Percentiles rank a stretch among this genome's conserved stretches.
Evolutionary conservation across 768 basidiomycete genomes (phyloP).

Genomic region (Leccinum ochraceum): DNA sequence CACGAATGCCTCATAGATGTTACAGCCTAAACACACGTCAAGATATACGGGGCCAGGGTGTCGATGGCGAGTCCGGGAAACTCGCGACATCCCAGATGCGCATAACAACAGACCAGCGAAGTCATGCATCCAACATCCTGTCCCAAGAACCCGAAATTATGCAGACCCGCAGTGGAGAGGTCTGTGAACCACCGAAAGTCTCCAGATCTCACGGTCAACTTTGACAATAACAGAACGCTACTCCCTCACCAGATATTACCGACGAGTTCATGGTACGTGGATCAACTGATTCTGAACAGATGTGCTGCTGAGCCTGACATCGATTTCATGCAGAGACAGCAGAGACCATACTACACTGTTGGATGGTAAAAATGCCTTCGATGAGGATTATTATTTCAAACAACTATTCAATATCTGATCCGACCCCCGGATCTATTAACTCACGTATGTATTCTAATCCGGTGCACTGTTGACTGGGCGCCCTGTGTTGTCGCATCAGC

Average conservation of each 20-base stretch:
- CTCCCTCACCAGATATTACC: neutral
- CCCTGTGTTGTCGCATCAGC: conserved; percentile 5
- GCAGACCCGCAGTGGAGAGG: conserved; percentile 4
- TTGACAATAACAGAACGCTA: conserved; percentile 1
- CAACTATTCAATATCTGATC: neutral
- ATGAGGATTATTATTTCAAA: neutral
- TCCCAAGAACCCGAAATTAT: conserved; percentile 1
- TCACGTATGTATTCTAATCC: neutral
- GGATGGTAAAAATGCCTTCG: conserved; percentile 9
- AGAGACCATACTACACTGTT: conserved; percentile 8
- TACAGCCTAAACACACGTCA: conserved; percentile 62
- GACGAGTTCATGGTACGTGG: conserved; percentile 9
- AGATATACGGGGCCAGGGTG: conserved; percentile 52
- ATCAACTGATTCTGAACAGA: neutral
- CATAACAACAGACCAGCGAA: neutral
- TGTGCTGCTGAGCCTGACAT: neutral
- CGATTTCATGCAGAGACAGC: neutral
- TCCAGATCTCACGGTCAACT: neutral
- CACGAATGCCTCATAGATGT: conserved; percentile 13
- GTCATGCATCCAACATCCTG: conserved; percentile 2
- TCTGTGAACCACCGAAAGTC: conserved; percentile 1
- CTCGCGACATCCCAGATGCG: conserved; percentile 30
- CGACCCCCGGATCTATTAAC: neutral
- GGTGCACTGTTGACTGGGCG: neutral
- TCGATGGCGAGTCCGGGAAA: conserved; percentile 41